Conservation (phyloP, 257 asterid genomes). For the Nicotiana knightiana region DNA sequence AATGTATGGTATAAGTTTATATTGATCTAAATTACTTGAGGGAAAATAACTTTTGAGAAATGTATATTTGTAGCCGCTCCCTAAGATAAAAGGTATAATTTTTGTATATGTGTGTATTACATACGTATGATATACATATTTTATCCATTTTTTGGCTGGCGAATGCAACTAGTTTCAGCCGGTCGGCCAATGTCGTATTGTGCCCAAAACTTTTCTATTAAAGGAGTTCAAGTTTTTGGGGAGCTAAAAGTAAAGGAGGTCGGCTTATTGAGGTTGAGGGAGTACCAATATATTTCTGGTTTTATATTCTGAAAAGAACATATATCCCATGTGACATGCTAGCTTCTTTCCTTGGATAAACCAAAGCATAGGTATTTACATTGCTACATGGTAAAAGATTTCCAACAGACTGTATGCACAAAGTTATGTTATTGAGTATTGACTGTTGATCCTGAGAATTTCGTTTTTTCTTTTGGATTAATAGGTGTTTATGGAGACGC, state of each 20-base stretch:
- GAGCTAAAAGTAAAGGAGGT: background rate
- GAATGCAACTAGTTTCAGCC: too few species aligned
- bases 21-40: background rate
- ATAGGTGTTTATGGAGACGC: constrained; percentile 85
- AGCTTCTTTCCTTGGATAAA: background rate
- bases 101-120: too few species aligned
- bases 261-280: background rate
- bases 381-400: background rate
- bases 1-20: background rate
- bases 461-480: constrained; percentile 15
- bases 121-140: too few species aligned
- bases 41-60: background rate
- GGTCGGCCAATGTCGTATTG: too few species aligned
- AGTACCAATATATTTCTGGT: background rate
- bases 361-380: background rate
- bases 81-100: too few species aligned
- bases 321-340: background rate
- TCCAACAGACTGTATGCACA: background rate
- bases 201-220: background rate
- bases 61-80: too few species aligned
- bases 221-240: background rate
- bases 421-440: background rate
- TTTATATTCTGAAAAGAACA: background rate
- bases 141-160: too few species aligned
- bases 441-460: background rate